These are phyloP conservation scores for Hypoxylon sp. DNA, from an alignment of 2,329 filamentous ascomycete genomes.

Conservation along the genomic window DNA sequence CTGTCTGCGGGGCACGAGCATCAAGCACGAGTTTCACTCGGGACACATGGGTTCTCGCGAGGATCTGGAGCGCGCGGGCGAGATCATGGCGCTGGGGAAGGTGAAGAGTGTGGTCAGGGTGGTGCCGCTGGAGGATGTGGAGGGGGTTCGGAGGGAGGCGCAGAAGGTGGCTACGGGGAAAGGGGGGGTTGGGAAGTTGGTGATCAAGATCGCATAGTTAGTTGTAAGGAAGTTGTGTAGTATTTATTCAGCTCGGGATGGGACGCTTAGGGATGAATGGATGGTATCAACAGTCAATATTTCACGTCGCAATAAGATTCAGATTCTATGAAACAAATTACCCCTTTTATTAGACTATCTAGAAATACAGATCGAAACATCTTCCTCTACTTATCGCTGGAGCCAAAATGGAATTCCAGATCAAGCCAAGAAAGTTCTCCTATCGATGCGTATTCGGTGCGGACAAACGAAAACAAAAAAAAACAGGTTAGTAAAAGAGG, in stretches of 20 bases:
- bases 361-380: slow-evolving; percentile 4
- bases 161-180: slow-evolving; percentile 52
- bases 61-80: slow-evolving; percentile 54
- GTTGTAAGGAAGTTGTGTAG: too few species aligned
- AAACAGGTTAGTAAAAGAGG: too few species aligned
- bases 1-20: slow-evolving; percentile 54
- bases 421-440: neutral
- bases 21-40: slow-evolving; percentile 57
- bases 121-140: slow-evolving; percentile 54
- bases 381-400: neutral
- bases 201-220: slow-evolving; percentile 50
- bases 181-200: slow-evolving; percentile 55
- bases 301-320: neutral
- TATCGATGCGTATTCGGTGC: too few species aligned
- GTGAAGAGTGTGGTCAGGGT: slow-evolving; percentile 54
- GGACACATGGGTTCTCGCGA: slow-evolving; percentile 52
- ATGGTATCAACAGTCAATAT: too few species aligned
- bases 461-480: too few species aligned
- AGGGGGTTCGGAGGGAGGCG: slow-evolving; percentile 53
- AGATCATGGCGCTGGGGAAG: slow-evolving; percentile 53
- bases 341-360: slow-evolving; percentile 16
- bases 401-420: neutral
- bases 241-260: neutral
- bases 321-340: neutral
- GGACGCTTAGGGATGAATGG: slow-evolving; percentile 8